Percentiles rank a stretch among this genome's conserved stretches.
Conservation (phyloP, 805 yeast species). For the Metschnikowia bowlesiae region DNA sequence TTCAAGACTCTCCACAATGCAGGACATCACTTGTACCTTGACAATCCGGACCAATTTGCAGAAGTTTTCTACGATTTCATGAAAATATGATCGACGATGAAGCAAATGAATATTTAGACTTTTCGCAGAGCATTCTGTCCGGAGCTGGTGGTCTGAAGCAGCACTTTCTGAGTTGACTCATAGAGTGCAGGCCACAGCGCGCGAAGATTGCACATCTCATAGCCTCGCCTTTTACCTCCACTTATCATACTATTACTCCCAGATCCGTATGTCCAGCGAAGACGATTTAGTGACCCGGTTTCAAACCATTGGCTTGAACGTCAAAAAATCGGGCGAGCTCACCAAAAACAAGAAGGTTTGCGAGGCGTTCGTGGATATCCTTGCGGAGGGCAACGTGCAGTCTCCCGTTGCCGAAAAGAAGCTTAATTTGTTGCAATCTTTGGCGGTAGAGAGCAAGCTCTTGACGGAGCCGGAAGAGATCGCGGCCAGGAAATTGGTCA, state of each 20-base stretch:
- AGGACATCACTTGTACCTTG: conserved; percentile 55
- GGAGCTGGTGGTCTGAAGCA: no score
- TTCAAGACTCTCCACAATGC: conserved; percentile 38
- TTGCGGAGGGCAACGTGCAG: conserved; percentile 37
- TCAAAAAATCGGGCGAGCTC: conserved; percentile 72
- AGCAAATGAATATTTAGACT: no score
- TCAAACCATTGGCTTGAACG: conserved; percentile 58
- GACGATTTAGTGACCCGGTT: conserved; percentile 35
- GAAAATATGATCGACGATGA: neutral
- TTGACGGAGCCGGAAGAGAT: conserved; percentile 23
- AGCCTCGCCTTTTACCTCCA: neutral
- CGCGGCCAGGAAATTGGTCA: conserved; percentile 47
- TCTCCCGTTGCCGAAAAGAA: conserved; percentile 51
- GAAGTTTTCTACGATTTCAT: conserved; percentile 6
- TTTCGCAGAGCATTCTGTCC: no score
- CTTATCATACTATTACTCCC: neutral
- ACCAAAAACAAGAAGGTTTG: conserved; percentile 83
- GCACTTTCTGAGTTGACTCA: no score
- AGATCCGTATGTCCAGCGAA: conserved; percentile 15
- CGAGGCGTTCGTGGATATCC: conserved; percentile 57
- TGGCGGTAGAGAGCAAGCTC: conserved; percentile 69
- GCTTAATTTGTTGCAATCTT: conserved; percentile 64
- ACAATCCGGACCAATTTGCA: conserved; percentile 40
- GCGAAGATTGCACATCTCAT: neutral
- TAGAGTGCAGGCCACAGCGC: neutral